Conservation (phyloP, 768 basidiomycete species). For the Lentinula edodes region DNA sequence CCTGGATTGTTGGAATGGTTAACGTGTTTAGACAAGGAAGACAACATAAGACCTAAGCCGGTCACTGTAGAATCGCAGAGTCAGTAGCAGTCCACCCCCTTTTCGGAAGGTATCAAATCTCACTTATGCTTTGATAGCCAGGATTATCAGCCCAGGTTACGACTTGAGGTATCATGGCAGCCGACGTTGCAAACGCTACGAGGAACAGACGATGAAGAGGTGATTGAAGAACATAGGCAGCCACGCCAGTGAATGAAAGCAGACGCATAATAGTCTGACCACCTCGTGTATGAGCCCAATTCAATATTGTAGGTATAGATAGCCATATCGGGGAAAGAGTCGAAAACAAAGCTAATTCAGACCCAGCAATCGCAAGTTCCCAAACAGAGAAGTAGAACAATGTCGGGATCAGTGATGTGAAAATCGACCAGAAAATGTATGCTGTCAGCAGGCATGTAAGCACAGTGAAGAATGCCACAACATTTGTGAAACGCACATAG, state of each 20-base stretch:
- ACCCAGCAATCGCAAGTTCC: slow-evolving; percentile 81
- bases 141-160: slow-evolving; percentile 46
- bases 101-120: slow-evolving; percentile 15
- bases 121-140: slow-evolving; percentile 45
- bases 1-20: slow-evolving; percentile 82
- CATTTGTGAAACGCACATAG: slow-evolving; percentile 42
- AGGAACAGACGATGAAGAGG: slow-evolving; percentile 51
- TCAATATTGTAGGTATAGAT: slow-evolving; percentile 34
- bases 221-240: slow-evolving; percentile 44
- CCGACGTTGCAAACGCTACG: slow-evolving; percentile 50
- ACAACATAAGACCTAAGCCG: slow-evolving; percentile 58
- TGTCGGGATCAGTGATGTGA: slow-evolving; percentile 72
- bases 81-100: not conserved
- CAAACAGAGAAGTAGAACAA: slow-evolving; percentile 92
- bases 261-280: slow-evolving; percentile 46
- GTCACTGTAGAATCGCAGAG: slow-evolving; percentile 38
- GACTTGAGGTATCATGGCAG: slow-evolving; percentile 42
- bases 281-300: slow-evolving; percentile 39
- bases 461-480: slow-evolving; percentile 1
- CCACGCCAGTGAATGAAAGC: slow-evolving; percentile 47
- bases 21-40: slow-evolving; percentile 67
- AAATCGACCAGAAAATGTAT: slow-evolving; percentile 78
- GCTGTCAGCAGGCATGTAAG: slow-evolving; percentile 35
- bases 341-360: slow-evolving; percentile 69
- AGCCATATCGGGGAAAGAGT: slow-evolving; percentile 68